Conservation (phyloP, 164 flowering plant species). For the Hamamelis virginiana region DNA sequence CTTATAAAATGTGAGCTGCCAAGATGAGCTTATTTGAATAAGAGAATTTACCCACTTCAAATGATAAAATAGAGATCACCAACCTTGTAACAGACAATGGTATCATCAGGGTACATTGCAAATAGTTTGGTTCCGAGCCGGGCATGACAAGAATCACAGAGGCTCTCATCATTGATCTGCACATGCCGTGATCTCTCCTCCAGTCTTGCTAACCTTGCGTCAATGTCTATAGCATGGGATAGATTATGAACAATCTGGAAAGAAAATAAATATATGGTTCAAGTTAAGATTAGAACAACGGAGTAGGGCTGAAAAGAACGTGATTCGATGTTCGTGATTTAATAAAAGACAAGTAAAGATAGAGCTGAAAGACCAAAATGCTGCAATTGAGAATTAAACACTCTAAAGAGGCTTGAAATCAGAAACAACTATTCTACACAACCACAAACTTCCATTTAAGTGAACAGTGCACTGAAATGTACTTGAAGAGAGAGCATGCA, state of each 20-base stretch:
- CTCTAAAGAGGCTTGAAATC: too few species aligned
- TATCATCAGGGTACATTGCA: conserved; percentile 98
- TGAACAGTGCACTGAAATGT: too few species aligned
- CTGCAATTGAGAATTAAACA: too few species aligned
- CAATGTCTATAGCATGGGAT: conserved; percentile 74
- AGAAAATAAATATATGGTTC: neutral
- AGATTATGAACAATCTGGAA: conserved; percentile 77
- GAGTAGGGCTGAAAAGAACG: neutral
- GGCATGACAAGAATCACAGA: conserved; percentile 95
- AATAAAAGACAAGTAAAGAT: neutral
- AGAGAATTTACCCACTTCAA: neutral
- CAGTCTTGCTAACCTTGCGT: conserved; percentile 72
- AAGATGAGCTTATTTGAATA: too few species aligned
- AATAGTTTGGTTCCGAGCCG: conserved; percentile 96
- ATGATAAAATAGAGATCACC: conserved; percentile 15
- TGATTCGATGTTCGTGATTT: neutral
- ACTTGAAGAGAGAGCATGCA: too few species aligned
- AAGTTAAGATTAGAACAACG: neutral
- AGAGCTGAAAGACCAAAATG: too few species aligned
- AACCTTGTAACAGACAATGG: conserved; percentile 96
- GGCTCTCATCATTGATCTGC: conserved; percentile 93
- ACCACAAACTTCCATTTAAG: too few species aligned
- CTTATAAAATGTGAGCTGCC: neutral
- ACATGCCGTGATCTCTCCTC: conserved; percentile 92
- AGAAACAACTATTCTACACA: too few species aligned